Percentiles rank a stretch among this genome's conserved stretches.
Evolutionary conservation across 1,284 basidiomycete genomes (phyloP).

Genomic region (Sparassis latifolia): DNA sequence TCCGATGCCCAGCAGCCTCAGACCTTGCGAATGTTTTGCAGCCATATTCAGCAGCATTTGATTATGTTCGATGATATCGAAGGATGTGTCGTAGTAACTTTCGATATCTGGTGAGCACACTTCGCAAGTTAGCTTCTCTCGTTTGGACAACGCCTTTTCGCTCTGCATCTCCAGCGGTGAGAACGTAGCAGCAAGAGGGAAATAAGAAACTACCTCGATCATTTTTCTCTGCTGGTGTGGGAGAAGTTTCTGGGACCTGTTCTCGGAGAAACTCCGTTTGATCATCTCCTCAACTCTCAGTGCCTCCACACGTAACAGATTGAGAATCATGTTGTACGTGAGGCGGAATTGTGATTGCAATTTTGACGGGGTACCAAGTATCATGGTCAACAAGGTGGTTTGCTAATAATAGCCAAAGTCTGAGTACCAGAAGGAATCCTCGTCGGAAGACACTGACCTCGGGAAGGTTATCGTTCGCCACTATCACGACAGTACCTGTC

Average conservation of each 20-base stretch:
- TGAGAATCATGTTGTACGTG: conserved; percentile 99
- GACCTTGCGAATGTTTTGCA: conserved; percentile 55
- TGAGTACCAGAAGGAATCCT: not conserved
- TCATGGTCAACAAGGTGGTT: conserved; percentile 78
- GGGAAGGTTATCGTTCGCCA: conserved; percentile 80
- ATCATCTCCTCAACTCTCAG: conserved; percentile 99
- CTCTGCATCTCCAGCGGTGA: conserved; percentile 38
- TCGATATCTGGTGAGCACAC: conserved; percentile 69
- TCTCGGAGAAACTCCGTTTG: conserved; percentile 98
- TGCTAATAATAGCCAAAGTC: conserved; percentile 39
- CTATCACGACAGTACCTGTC: conserved; percentile 94
- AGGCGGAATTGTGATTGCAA: conserved; percentile 96
- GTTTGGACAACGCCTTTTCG: conserved; percentile 63
- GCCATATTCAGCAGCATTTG: conserved; percentile 63
- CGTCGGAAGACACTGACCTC: conserved; percentile 49
- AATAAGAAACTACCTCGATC: conserved; percentile 48
- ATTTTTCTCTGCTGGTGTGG: conserved; percentile 93
- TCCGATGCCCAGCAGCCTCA: conserved; percentile 66
- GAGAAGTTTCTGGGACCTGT: conserved; percentile 86
- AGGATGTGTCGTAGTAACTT: conserved; percentile 73
- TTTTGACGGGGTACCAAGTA: conserved; percentile 88
- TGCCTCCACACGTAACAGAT: conserved; percentile 93
- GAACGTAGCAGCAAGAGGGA: not conserved
- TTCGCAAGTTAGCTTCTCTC: conserved; percentile 68
- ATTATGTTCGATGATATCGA: conserved; percentile 64